These are phyloP conservation scores for Hypsizygus ulmarius DNA, from an alignment of 1,284 basidiomycete species.

Conservation along the genomic window DNA sequence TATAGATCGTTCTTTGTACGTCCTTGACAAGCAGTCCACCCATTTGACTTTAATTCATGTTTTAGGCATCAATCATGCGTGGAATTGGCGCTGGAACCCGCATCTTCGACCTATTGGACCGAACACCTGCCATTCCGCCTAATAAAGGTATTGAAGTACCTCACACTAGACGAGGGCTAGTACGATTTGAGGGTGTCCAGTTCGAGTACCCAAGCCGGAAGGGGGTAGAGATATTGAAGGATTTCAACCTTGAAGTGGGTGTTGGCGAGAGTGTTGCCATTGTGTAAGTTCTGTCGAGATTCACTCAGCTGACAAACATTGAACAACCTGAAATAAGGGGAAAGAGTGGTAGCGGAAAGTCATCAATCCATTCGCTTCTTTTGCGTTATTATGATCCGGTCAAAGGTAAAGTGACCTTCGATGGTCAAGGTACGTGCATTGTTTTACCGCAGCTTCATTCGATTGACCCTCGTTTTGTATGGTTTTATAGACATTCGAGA, in stretches of 20 bases:
- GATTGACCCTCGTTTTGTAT: neutral
- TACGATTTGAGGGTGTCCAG: slow-evolving; percentile 76
- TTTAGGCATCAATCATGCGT: slow-evolving; percentile 79
- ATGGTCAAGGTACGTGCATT: slow-evolving; percentile 69
- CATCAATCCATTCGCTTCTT: slow-evolving; percentile 85
- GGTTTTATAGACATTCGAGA: slow-evolving; percentile 65
- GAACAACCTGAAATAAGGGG: slow-evolving; percentile 49
- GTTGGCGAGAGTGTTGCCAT: slow-evolving; percentile 89
- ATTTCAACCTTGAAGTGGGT: slow-evolving; percentile 74
- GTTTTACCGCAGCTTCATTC: no score
- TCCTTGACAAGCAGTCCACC: slow-evolving; percentile 8
- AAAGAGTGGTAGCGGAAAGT: slow-evolving; percentile 88
- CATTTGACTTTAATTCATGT: neutral
- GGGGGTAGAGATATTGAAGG: slow-evolving; percentile 75
- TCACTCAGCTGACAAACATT: neutral
- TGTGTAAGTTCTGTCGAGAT: slow-evolving; percentile 57
- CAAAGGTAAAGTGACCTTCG: slow-evolving; percentile 77
- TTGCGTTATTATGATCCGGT: slow-evolving; percentile 93
- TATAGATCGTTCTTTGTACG: slow-evolving; percentile 58
- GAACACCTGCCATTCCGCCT: slow-evolving; percentile 69
- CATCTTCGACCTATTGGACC: slow-evolving; percentile 91
- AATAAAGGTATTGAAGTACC: slow-evolving; percentile 57
- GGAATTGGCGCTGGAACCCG: slow-evolving; percentile 92
- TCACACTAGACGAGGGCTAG: slow-evolving; percentile 55
- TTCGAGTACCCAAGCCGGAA: slow-evolving; percentile 88